Evolutionary conservation across 1,284 basidiomycete species (phyloP), one percentile per base, ranked within the genome.

Genomic region (Heterobasidion occidentale): DNA sequence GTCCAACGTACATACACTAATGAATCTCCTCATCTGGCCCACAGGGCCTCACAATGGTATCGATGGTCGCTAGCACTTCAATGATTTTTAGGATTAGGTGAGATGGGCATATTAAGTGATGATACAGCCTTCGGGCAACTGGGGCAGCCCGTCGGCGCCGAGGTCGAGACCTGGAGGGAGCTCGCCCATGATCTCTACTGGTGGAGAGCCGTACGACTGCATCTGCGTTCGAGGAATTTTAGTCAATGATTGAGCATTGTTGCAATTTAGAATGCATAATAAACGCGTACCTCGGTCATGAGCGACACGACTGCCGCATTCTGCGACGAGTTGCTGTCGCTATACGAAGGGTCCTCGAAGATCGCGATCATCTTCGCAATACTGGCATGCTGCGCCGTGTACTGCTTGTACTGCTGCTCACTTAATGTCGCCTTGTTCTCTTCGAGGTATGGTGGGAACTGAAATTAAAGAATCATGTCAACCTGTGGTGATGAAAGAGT

Each of bases 131-230:
- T 80, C 81, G 3, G 78, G 79, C 12, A 81, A 57, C 51, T 80
- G 71, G 7, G 85, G 81, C 50, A 81, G 63, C 1, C 83, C 82
- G 52, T 88, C 84, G 3, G 74, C 50, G 1, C 79, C 79, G 35
- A 86, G 62, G 9, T 76, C 82, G 54, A 90, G 74, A 19, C 88
- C 92, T 4, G 92, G 82, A 0, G 94, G 94, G 62, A 98, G 77
- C 5, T 91, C 86, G 2, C 95, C 96, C 84, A 97, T 92, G 55
- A 98, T 84, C 67, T 95, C 92, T 52, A 84, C 71, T 0, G 95
- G 95, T 0, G 95, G 95, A 11, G 91, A 84, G 2, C 96, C 95
- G 58, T 88, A 79, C 36, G 79, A 77, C 78, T 95, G 92, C 81
- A 96, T 84, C 88, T 94, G 64, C 15, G 15, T 36, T 19, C 35